Evolutionary conservation across 371 early-diverging fungal species (phyloP), one percentile per base, ranked within the genome.

Genomic region (Sporodiniella umbellata): DNA sequence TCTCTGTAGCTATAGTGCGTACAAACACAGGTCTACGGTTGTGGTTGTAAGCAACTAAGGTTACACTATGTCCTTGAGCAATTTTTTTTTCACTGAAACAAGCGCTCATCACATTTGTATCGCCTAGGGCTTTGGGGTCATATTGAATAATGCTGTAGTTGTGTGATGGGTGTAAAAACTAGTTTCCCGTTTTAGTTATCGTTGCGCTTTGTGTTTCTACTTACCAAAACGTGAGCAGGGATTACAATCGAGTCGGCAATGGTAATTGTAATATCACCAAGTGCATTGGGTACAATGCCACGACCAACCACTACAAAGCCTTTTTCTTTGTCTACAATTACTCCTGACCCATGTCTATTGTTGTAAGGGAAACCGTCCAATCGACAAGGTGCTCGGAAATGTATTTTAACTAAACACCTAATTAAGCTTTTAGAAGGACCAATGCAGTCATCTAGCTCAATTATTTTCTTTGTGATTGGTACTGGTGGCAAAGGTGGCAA

Each of bases 161-260:
- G 45, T 91, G 91, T 2, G 87, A 85, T n/a, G 92, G 92, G 54
- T 93, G 92, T n/a, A 90, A 66, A 56, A 84, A 90, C 55, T 76
- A 58, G n/a, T 21, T 52, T 46, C 19, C 49, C 15, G 30, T 3
- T 39, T 33, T 6, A 42, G 38, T 30, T 23, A 12, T 5, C 35
- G 31, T 35, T 15, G 4, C 18, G 4, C 17, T 42, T 8, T 19
- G 18, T 15, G 5, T 5, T 40, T 19, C 7, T 21, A 19, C 56
- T 66, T 62, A 74, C 70, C 26, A 86, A 74, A 39, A 90, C 79
- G 56, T 78, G 79, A 52, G 81, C 87, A 18, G 91, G 93, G 14
- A 93, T 85, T 33, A 87, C 80, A 42, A 88, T 79, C 1, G 84
- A 83, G 48, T 89, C 88, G 0, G 89, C 87, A 58, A 93, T 83